These are phyloP conservation scores for Populus euphratica DNA, from an alignment of 345 rosid genomes.

Conservation along the genomic window DNA sequence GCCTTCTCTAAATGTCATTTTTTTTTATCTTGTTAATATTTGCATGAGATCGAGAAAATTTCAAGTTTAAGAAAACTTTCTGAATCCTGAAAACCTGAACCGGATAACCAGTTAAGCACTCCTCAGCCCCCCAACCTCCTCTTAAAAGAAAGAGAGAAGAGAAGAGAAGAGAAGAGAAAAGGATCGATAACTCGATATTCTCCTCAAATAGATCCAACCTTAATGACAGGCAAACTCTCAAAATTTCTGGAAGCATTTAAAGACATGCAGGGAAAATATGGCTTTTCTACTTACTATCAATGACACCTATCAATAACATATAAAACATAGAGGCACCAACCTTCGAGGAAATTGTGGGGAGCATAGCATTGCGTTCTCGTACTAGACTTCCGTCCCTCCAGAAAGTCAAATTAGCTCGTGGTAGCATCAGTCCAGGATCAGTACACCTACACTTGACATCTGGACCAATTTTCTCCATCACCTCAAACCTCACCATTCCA, in stretches of 20 bases:
- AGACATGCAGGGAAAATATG: no score
- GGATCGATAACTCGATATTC: no score
- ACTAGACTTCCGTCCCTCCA: constrained; percentile 99
- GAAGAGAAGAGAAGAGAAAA: no score
- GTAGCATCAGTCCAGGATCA: constrained; percentile 92
- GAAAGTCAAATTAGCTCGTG: constrained; percentile 96
- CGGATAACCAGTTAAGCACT: not conserved
- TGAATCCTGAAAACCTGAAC: not conserved
- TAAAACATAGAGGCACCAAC: constrained; percentile 24
- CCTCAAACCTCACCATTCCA: constrained; percentile 99
- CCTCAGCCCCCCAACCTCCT: no score
- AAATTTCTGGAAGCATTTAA: no score
- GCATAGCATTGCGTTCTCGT: constrained; percentile 98
- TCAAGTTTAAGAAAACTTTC: not conserved
- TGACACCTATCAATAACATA: not conserved
- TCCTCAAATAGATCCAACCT: no score
- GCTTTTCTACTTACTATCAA: no score
- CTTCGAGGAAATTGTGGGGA: constrained; percentile 95
- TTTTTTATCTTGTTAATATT: not conserved
- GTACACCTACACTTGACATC: constrained; percentile 93
- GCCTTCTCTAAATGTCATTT: no score
- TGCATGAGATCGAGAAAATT: not conserved
- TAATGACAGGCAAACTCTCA: no score
- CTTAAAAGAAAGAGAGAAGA: no score
- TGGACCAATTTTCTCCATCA: constrained; percentile 92